Evolutionary conservation across 1,284 basidiomycete genomes (phyloP), one percentile per base, ranked within the genome.

Genomic region (Microbotryomycetes sp.): DNA sequence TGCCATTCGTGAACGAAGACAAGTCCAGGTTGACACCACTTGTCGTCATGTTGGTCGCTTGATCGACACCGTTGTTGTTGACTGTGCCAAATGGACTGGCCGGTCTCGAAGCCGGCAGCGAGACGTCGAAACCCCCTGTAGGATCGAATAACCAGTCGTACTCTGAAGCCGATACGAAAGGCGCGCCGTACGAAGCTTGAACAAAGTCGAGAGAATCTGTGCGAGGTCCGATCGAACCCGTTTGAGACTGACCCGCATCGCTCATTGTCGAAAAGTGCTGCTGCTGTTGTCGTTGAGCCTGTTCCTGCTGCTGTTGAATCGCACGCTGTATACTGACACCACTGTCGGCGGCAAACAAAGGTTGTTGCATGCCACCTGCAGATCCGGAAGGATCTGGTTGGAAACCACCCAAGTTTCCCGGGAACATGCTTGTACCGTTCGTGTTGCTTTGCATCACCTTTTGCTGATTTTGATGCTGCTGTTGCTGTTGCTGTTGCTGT

Each of bases 121-220:
- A 56, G 19, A 67, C 58, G 56, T 68, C 64, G 52, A 65, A 59
- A n/a, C 49, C 51, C 19, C 60, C 56, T 2, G 54, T 51, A 7
- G 62, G 58, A 19, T 62, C 64, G 42, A 70, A 68, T 14, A 72
- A 63, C 71, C 71, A 72, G 30, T 62, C 61, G 49, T 67, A 64
- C 32, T 70, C 66, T 32, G 55, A 52, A 1, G 62, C 60, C 4
- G 65, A 68, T 6, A 66, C 60, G 54, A 71, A 68, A 0, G 71
- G 66, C 4, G 65, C 64, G 48, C 64, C 67, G 36, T 66, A 66
- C n/a, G 63, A 63, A 3, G 64, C 45, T 25, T 61, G 62, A 49
- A 69, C 56, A 25, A 67, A 60, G 55, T 69, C 59, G 58, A 69
- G 60, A 6, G 67, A 64, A 23, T 63, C 64, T 26, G 36, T 42